Evolutionary conservation across 192 early-diverging fungal species (phyloP).

Genomic region (Umbelopsis sp.): DNA sequence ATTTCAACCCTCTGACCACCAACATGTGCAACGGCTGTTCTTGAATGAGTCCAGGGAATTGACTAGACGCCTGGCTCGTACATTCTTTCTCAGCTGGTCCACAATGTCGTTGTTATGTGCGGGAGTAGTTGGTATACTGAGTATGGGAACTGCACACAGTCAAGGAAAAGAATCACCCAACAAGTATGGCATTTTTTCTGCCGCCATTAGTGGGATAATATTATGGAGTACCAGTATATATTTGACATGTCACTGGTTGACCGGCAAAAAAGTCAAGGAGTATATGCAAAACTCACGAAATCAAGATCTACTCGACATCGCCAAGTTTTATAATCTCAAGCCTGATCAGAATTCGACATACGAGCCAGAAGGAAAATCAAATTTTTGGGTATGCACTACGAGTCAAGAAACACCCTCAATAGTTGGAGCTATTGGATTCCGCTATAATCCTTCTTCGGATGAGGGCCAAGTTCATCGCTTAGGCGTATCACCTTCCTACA

Average conservation of each 20-base stretch:
- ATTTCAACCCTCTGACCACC: conserved; percentile 4
- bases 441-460: not conserved
- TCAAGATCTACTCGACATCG: not conserved
- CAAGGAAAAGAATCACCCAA: not conserved
- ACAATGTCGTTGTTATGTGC: conserved; percentile 6
- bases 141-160: conserved; percentile 3
- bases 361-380: conserved; percentile 12
- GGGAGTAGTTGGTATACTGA: conserved; percentile 12
- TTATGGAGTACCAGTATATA: conserved; percentile 6
- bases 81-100: conserved; percentile 5
- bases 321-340: conserved; percentile 9
- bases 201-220: conserved; percentile 12
- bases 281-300: not conserved
- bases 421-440: conserved; percentile 11
- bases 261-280: conserved; percentile 5
- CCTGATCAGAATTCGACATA: not conserved
- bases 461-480: not conserved
- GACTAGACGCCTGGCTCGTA: not conserved
- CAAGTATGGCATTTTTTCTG: conserved; percentile 6
- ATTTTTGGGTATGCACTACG: conserved; percentile 14
- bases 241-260: conserved; percentile 11
- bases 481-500: not conserved
- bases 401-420: not conserved
- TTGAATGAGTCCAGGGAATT: not conserved
- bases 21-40: not conserved